Evolutionary conservation across 2,329 filamentous ascomycete species (phyloP), one percentile per base, ranked within the genome.

Genomic region (Cryphonectria japonica): DNA sequence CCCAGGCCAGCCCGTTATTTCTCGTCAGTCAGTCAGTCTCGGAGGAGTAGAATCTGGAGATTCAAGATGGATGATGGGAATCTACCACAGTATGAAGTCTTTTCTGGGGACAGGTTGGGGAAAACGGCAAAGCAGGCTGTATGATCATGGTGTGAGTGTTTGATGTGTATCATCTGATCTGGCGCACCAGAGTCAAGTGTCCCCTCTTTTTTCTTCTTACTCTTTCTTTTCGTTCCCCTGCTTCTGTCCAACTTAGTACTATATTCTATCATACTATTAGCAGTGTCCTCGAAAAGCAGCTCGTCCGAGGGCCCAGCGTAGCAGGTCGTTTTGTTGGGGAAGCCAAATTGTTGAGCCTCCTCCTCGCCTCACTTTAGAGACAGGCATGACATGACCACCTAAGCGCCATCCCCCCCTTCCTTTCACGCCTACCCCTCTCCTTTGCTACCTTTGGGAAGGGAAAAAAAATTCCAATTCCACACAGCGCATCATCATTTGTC

Each of bases 311-410:
- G 37, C 37, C 26, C 52, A 29, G 26, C 26, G 32, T 34, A 62
- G 34, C 60, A 62, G 16, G 22, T 39, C 4, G 60, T 63, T 70
- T 72, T 72, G 70, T 72, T 72, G 70, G 70, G 70, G 66, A 70
- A 46, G 57, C 34, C 60, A 66, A 72, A 70, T 72, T 72, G 70
- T 72, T 72, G 70, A 72, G 70, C 70, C 70, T 72, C 70, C 70
- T 72, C 39, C 66, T 39, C 9, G 7, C n/a, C 60, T 62, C 34
- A 19, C 37, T 39, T 3, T 8, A 34, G 14, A 39, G 60, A 39
- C 60, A 60, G 1, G n/a, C 26, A 26, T 26, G 26, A 26, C 26
- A 26, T 26, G 8, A 26, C 16, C 37, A 8, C 57, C 57, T 26
- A 26, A 26, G 26, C 26, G 29, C 34, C 57, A 4, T 4, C 29